Evolutionary conservation across 257 asterid genomes (phyloP).

Genomic region (Thymus quinquecostatus): DNA sequence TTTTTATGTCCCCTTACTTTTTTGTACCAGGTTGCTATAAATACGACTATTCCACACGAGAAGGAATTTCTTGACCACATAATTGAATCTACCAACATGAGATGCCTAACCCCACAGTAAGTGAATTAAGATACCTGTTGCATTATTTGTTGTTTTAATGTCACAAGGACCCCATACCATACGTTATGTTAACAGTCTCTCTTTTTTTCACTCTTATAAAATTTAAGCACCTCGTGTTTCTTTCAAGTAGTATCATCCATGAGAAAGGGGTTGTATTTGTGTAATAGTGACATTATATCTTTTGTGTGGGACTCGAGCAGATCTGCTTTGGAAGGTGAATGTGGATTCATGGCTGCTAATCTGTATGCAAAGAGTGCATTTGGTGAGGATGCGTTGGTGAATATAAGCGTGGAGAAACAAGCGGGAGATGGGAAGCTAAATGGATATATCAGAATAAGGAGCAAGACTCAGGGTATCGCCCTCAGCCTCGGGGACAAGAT

Average conservation of each 20-base stretch:
- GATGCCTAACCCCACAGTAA: slow-evolving; percentile 89
- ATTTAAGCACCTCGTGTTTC: too few relatives aligned
- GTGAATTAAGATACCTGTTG: slow-evolving; percentile 34
- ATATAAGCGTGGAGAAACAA: slow-evolving; percentile 92
- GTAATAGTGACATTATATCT: too few relatives aligned
- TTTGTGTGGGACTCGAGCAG: slow-evolving; percentile 34
- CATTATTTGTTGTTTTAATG: slow-evolving; percentile 7
- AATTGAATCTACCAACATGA: slow-evolving; percentile 94
- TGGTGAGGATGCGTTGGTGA: slow-evolving; percentile 96
- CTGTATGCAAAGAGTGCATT: slow-evolving; percentile 95
- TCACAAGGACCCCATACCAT: neutral
- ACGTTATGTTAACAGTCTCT: too few relatives aligned
- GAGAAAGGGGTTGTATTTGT: too few relatives aligned
- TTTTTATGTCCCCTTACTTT: slow-evolving; percentile 1
- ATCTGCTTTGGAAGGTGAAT: slow-evolving; percentile 92
- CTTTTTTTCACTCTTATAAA: too few relatives aligned
- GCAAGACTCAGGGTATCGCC: slow-evolving; percentile 99
- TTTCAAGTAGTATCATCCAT: too few relatives aligned
- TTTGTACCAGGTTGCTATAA: slow-evolving; percentile 84
- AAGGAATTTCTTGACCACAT: slow-evolving; percentile 92
- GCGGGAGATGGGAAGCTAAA: slow-evolving; percentile 72
- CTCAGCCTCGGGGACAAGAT: slow-evolving; percentile 98
- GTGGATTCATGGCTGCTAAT: slow-evolving; percentile 96
- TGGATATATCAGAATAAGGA: slow-evolving; percentile 94
- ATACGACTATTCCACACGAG: slow-evolving; percentile 80